Evolutionary conservation across 2,329 filamentous ascomycete species (phyloP).

Genomic region (Nigrograna mackinnonii): DNA sequence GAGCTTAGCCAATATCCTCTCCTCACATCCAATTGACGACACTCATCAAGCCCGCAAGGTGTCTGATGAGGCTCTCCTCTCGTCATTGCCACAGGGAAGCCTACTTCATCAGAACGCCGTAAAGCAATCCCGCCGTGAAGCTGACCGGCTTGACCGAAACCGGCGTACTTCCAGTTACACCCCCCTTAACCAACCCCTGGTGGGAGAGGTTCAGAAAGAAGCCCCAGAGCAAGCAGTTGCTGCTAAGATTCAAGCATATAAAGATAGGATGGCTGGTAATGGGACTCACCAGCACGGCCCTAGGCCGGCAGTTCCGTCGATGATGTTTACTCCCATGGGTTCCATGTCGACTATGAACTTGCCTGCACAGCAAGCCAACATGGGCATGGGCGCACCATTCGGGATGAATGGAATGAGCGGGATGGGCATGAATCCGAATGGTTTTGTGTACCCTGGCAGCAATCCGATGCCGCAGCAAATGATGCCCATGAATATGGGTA

Average conservation of each 20-base stretch:
- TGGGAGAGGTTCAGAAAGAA: slow-evolving; percentile 24
- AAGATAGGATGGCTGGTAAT: slow-evolving; percentile 29
- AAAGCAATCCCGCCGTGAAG: slow-evolving; percentile 40
- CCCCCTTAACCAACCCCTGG: slow-evolving; percentile 28
- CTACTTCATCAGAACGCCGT: slow-evolving; percentile 44
- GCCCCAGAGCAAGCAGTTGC: slow-evolving; percentile 32
- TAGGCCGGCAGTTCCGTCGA: slow-evolving; percentile 6
- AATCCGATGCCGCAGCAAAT: slow-evolving; percentile 18
- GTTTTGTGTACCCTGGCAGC: slow-evolving; percentile 12
- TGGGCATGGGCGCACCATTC: slow-evolving; percentile 9
- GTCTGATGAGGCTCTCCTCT: slow-evolving; percentile 36
- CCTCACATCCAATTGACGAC: slow-evolving; percentile 53
- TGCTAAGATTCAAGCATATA: slow-evolving; percentile 42
- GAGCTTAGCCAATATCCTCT: slow-evolving; percentile 66
- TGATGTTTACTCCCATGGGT: slow-evolving; percentile 18
- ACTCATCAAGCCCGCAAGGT: slow-evolving; percentile 38
- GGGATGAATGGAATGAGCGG: slow-evolving; percentile 15
- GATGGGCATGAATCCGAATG: slow-evolving; percentile 16
- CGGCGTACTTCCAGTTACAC: slow-evolving; percentile 34
- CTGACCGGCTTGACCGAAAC: slow-evolving; percentile 37
- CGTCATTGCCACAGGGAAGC: slow-evolving; percentile 41
- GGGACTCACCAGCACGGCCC: slow-evolving; percentile 8
- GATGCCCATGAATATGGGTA: slow-evolving; percentile 16
- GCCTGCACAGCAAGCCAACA: slow-evolving; percentile 16
- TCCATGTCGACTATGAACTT: slow-evolving; percentile 14